phyloP scores from a whole-genome alignment of 805 yeast genomes.

The Yarrowia keelungensis region DNA sequence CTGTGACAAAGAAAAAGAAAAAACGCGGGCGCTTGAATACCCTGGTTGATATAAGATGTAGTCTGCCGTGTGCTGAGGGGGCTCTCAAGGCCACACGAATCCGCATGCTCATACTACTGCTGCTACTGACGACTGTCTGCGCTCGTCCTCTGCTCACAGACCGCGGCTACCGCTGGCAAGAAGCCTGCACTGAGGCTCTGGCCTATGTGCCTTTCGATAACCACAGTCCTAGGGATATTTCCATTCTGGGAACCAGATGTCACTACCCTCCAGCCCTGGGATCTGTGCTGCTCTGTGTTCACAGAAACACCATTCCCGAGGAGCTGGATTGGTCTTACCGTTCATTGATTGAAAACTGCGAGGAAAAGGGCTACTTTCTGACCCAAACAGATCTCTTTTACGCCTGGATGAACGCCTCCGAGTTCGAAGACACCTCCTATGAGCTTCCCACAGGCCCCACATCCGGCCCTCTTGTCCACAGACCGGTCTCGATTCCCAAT shows the following conservation, averaged over 20 bases:
- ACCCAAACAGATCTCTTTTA: constrained; percentile 24
- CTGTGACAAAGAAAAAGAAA: constrained; percentile 9
- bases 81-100: neutral
- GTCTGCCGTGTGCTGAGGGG: neutral
- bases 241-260: constrained; percentile 13
- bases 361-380: constrained; percentile 8
- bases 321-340: constrained; percentile 32
- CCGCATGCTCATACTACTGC: constrained; percentile 13
- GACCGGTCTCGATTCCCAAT: constrained; percentile 3
- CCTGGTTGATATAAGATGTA: constrained; percentile 1
- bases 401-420: constrained; percentile 20
- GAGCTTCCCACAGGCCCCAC: neutral
- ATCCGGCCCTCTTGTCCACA: neutral
- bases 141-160: constrained; percentile 27
- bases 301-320: constrained; percentile 2
- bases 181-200: constrained; percentile 33
- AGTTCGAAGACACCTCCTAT: neutral
- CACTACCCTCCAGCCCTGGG: constrained; percentile 28
- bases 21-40: neutral
- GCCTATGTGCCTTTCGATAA: constrained; percentile 19
- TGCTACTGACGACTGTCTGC: constrained; percentile 1
- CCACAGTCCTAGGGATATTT: neutral
- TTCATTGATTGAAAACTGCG: constrained; percentile 14
- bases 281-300: constrained; percentile 20
- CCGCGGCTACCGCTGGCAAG: constrained; percentile 25